phyloP scores from a whole-genome alignment of 108 stramenopile species.

The Nannochloropsis salina region DNA sequence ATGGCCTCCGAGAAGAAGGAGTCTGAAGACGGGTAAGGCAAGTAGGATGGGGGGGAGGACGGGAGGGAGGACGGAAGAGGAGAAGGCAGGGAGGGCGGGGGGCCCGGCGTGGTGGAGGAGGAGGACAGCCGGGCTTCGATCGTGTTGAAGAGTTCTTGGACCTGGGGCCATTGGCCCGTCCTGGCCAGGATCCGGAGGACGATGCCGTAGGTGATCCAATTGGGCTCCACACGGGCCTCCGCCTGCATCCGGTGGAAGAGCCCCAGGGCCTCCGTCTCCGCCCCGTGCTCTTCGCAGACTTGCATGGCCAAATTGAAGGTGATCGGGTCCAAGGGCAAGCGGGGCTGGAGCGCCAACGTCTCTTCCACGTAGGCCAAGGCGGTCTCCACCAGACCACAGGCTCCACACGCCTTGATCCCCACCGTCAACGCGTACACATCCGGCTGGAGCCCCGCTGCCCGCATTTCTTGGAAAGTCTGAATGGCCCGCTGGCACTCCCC shows the following conservation, averaged over 20 bases:
- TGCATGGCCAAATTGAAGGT: conserved; percentile 33
- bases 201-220: conserved; percentile 36
- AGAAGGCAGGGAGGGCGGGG: no score
- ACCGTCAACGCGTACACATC: background rate
- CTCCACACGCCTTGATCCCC: background rate
- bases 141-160: background rate
- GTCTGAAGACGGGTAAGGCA: background rate
- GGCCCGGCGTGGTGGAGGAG: background rate
- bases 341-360: background rate
- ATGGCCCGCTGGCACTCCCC: background rate
- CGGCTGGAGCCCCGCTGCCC: conserved; percentile 4
- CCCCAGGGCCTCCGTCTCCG: conserved; percentile 22
- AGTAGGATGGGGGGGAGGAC: background rate
- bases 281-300: conserved; percentile 31
- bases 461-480: background rate
- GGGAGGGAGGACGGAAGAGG: background rate
- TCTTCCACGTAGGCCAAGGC: background rate
- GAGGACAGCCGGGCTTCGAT: background rate
- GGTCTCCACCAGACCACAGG: background rate
- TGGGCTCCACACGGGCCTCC: conserved; percentile 25
- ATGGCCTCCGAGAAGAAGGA: background rate
- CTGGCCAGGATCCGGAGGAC: background rate
- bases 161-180: background rate
- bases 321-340: conserved; percentile 26
- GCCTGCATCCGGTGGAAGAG: conserved; percentile 23